A percentile compares a stretch with the other conserved stretches of the same genome.
These are phyloP conservation scores for Aureobasidium mangrovei DNA, from an alignment of 2,329 filamentous ascomycete species.

Conservation along the genomic window DNA sequence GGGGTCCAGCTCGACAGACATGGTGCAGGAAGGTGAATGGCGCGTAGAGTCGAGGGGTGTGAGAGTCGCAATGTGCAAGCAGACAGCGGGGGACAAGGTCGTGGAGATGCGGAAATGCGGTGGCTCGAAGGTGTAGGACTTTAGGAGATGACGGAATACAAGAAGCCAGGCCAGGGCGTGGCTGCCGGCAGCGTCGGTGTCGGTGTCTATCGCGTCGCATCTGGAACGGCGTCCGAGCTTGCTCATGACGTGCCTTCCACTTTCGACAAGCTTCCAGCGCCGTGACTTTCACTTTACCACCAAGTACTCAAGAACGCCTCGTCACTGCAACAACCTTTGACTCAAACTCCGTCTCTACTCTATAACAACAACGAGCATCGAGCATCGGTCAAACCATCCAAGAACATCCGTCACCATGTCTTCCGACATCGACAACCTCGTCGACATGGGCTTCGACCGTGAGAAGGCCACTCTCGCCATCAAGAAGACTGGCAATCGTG, in stretches of 20 bases:
- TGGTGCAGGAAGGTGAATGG: constrained; percentile 37
- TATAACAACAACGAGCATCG: neutral
- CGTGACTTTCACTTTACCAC: neutral
- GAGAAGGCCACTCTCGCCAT: constrained; percentile 75
- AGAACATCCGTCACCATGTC: constrained; percentile 29
- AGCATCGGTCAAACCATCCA: no score
- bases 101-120: neutral
- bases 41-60: neutral
- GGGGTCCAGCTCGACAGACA: constrained; percentile 93
- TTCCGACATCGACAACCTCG: constrained; percentile 50
- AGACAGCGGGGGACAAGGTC: neutral
- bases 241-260: neutral
- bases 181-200: no score
- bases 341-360: neutral
- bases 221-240: no score
- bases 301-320: neutral
- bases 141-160: neutral
- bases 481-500: constrained; percentile 72
- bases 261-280: neutral
- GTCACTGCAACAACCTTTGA: neutral
- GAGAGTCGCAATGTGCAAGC: neutral
- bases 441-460: constrained; percentile 71
- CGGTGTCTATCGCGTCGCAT: no score
- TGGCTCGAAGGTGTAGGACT: neutral
- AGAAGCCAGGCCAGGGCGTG: neutral